Conservation (phyloP, 768 basidiomycete genomes). For the Amanita pallidorosea region DNA sequence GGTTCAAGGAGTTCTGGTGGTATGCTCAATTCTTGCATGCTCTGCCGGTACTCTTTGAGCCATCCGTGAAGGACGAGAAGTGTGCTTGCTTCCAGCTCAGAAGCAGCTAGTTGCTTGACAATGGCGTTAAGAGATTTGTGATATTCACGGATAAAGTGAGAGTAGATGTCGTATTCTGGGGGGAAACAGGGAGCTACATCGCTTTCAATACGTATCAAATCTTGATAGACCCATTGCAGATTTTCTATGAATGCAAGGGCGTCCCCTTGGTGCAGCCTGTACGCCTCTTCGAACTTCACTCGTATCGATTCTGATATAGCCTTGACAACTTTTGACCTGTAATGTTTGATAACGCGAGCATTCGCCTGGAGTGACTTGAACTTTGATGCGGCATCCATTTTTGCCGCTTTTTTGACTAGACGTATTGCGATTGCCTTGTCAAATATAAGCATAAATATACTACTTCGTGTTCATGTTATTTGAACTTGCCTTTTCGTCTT, state of each 20-base stretch:
- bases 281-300: slow-evolving; percentile 58
- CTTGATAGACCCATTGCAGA: slow-evolving; percentile 88
- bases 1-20: slow-evolving; percentile 77
- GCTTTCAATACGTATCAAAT: slow-evolving; percentile 85
- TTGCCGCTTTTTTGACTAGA: slow-evolving; percentile 89
- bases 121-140: slow-evolving; percentile 75
- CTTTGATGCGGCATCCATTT: slow-evolving; percentile 85
- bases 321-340: slow-evolving; percentile 81
- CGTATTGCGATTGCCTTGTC: slow-evolving; percentile 82
- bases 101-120: slow-evolving; percentile 56
- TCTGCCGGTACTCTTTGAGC: slow-evolving; percentile 92
- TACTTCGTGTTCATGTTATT: neutral
- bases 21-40: slow-evolving; percentile 89
- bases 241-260: slow-evolving; percentile 67
- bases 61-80: slow-evolving; percentile 83
- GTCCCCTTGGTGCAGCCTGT: slow-evolving; percentile 48
- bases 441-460: slow-evolving; percentile 4
- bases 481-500: slow-evolving; percentile 79
- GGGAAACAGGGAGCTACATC: slow-evolving; percentile 91
- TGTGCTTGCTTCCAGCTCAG: slow-evolving; percentile 80
- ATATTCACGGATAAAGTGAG: slow-evolving; percentile 77
- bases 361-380: slow-evolving; percentile 91
- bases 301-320: slow-evolving; percentile 71
- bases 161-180: slow-evolving; percentile 81
- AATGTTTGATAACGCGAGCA: slow-evolving; percentile 90